These are phyloP conservation scores for Rhytidhysteron rufulum DNA, from an alignment of 2,329 filamentous ascomycete species.

Conservation along the genomic window DNA sequence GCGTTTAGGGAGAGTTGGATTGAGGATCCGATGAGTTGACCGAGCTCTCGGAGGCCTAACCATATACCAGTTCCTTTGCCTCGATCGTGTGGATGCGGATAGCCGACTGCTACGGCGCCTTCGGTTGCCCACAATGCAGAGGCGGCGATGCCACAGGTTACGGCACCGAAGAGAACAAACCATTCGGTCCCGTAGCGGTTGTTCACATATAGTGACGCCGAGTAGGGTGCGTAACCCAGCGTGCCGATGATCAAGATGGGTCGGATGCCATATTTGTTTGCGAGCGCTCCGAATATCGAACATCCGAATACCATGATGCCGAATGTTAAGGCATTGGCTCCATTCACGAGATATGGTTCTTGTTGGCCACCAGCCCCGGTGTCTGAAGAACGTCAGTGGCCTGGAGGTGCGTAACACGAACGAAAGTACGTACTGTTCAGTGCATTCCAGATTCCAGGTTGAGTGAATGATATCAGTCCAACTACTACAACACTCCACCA, in stretches of 20 bases:
- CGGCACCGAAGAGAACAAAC: slow-evolving; percentile 32
- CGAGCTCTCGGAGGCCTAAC: slow-evolving; percentile 52
- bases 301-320: slow-evolving; percentile 41
- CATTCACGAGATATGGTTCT: slow-evolving; percentile 39
- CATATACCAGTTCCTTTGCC: slow-evolving; percentile 49
- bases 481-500: slow-evolving; percentile 47
- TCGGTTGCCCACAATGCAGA: slow-evolving; percentile 41
- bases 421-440: slow-evolving; percentile 35
- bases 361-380: slow-evolving; percentile 25
- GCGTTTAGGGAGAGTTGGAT: slow-evolving; percentile 51
- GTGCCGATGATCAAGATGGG: slow-evolving; percentile 27
- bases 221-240: slow-evolving; percentile 28
- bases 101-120: slow-evolving; percentile 42
- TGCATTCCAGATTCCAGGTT: slow-evolving; percentile 48
- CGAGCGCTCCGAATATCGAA: slow-evolving; percentile 19
- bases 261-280: slow-evolving; percentile 35
- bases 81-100: slow-evolving; percentile 44
- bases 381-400: slow-evolving; percentile 26
- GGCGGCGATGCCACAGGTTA: slow-evolving; percentile 32
- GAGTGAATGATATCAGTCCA: slow-evolving; percentile 43
- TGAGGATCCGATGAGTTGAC: slow-evolving; percentile 50
- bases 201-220: slow-evolving; percentile 24
- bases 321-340: slow-evolving; percentile 41
- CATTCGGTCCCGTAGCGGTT: slow-evolving; percentile 30
- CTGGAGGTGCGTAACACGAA: background rate